These are phyloP conservation scores for Ephemerocybe angulata DNA, from an alignment of 768 basidiomycete genomes.

Conservation along the genomic window DNA sequence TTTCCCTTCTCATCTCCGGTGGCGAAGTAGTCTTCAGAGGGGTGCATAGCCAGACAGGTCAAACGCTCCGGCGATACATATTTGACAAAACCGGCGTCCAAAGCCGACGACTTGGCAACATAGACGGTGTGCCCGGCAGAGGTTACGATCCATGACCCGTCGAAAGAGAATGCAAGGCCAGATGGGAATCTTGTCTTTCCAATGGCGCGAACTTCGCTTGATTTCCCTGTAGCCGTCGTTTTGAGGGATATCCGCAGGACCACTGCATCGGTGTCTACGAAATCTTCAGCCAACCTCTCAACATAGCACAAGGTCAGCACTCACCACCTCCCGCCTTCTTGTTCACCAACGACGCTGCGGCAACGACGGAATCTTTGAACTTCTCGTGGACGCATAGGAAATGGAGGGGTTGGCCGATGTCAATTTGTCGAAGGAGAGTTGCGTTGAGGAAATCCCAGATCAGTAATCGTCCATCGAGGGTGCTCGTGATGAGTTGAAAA, in stretches of 20 bases:
- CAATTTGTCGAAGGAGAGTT: slow-evolving; percentile 68
- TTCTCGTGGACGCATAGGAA: slow-evolving; percentile 68
- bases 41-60: slow-evolving; percentile 85
- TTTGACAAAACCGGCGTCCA: slow-evolving; percentile 71
- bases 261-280: slow-evolving; percentile 49
- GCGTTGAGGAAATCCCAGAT: slow-evolving; percentile 95
- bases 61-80: slow-evolving; percentile 77
- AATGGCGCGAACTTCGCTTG: slow-evolving; percentile 50
- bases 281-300: slow-evolving; percentile 11
- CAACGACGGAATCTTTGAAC: slow-evolving; percentile 67
- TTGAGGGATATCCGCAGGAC: slow-evolving; percentile 65
- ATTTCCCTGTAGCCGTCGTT: slow-evolving; percentile 38
- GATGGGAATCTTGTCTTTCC: slow-evolving; percentile 66
- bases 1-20: slow-evolving; percentile 86
- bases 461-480: slow-evolving; percentile 77
- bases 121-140: slow-evolving; percentile 76
- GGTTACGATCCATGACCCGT: slow-evolving; percentile 74
- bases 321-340: slow-evolving; percentile 41
- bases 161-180: slow-evolving; percentile 69
- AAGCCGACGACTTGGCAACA: slow-evolving; percentile 55
- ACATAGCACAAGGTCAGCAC: not conserved
- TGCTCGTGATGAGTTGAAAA: slow-evolving; percentile 86
- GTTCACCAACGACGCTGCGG: slow-evolving; percentile 52
- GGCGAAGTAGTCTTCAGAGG: slow-evolving; percentile 88
- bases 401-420: slow-evolving; percentile 65